Percentiles rank a stretch among this genome's conserved stretches.
Conservation (phyloP, 1,139 yeast genomes). For the Saccharomyces hybrid region DNA sequence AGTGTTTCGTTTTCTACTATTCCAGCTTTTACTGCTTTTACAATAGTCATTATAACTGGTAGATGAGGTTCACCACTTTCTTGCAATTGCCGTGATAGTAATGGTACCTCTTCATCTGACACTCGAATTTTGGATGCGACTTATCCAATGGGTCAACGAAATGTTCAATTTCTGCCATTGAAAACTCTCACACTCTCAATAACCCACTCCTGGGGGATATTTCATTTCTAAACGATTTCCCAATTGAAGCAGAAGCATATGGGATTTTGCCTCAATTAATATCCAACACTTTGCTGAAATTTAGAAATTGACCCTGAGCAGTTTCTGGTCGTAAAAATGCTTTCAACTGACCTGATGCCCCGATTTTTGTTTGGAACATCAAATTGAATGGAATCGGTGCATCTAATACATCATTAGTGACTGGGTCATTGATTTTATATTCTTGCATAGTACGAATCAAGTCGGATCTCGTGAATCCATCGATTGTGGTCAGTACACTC, state of each 20-base stretch:
- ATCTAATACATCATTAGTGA: constrained; percentile 75
- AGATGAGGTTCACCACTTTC: constrained; percentile 72
- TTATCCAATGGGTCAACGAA: constrained; percentile 90
- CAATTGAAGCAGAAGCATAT: constrained; percentile 96
- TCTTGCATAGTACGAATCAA: constrained; percentile 80
- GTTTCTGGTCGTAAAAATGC: constrained; percentile 98
- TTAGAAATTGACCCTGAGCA: constrained; percentile 97
- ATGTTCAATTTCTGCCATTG: constrained; percentile 99
- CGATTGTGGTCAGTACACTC: constrained; percentile 86
- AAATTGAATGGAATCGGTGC: constrained; percentile 92
- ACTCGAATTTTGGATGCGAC: constrained; percentile 72
- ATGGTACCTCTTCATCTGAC: constrained; percentile 59
- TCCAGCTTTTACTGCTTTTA: constrained; percentile 80
- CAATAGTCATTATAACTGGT: constrained; percentile 52
- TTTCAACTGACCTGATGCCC: constrained; percentile 93
- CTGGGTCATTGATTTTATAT: constrained; percentile 82
- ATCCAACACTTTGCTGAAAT: constrained; percentile 87
- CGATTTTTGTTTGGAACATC: constrained; percentile 98
- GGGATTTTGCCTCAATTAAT: constrained; percentile 96
- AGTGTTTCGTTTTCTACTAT: constrained; percentile 95
- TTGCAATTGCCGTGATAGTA: constrained; percentile 82
- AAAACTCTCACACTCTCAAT: constrained; percentile 93
- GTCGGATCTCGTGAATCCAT: constrained; percentile 87
- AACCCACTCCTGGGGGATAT: constrained; percentile 97
- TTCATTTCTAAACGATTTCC: constrained; percentile 97